These are phyloP conservation scores for Chrysosporium queenslandicum DNA, from an alignment of 2,329 filamentous ascomycete species.

Conservation along the genomic window DNA sequence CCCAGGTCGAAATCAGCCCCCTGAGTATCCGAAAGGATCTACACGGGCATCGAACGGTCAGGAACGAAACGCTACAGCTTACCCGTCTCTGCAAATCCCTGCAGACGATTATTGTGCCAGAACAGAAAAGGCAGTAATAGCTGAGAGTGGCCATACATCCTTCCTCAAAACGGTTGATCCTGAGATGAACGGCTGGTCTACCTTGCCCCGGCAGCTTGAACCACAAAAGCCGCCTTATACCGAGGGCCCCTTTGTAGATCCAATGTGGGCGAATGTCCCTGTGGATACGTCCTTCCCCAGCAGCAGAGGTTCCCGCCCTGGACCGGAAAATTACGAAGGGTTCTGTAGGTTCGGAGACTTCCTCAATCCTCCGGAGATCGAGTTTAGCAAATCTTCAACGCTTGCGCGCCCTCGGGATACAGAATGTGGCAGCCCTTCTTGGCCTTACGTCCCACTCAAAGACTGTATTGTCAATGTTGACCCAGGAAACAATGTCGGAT, in stretches of 20 bases:
- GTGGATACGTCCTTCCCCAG: not conserved
- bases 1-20: not conserved
- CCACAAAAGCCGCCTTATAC: not conserved
- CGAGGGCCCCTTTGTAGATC: not conserved
- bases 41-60: not conserved
- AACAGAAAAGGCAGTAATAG: not conserved
- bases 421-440: not conserved
- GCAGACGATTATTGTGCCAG: not conserved
- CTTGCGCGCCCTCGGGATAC: not conserved
- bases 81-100: not conserved
- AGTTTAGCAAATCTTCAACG: not conserved
- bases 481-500: not conserved
- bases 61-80: not conserved
- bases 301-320: not conserved
- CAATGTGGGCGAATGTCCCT: not conserved
- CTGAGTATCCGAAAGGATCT: not conserved
- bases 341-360: not conserved
- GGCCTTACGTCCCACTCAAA: not conserved
- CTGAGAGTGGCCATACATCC: not conserved
- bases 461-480: not conserved
- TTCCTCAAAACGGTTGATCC: not conserved
- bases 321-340: no score
- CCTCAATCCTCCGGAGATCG: not conserved
- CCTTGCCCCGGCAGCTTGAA: not conserved
- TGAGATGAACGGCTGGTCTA: not conserved